Evolutionary conservation across 2,329 filamentous ascomycete species (phyloP).

Genomic region (Fusarium virguliforme): DNA sequence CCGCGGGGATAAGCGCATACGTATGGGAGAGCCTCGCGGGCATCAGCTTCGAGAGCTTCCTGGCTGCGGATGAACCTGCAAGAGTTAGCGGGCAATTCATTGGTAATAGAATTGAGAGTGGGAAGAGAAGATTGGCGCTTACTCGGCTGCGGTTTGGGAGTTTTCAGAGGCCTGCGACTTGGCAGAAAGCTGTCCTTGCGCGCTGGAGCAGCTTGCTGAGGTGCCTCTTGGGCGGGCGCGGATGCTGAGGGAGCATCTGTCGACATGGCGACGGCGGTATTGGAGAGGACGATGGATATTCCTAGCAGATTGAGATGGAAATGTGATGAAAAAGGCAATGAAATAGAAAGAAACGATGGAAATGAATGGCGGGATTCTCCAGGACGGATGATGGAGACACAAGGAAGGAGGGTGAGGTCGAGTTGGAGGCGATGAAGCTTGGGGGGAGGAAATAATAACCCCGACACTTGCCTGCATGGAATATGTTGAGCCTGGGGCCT

Average conservation of each 20-base stretch:
- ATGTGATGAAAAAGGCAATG: neutral
- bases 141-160: constrained; percentile 83
- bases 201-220: constrained; percentile 47
- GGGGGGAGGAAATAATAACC: constrained; percentile 37
- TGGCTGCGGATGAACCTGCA: constrained; percentile 88
- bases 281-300: neutral
- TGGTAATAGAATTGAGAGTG: neutral
- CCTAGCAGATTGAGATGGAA: neutral
- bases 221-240: constrained; percentile 42
- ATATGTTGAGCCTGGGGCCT: neutral
- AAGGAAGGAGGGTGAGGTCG: constrained; percentile 8
- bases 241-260: constrained; percentile 58
- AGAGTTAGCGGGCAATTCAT: constrained; percentile 6
- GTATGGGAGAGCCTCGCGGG: constrained; percentile 94
- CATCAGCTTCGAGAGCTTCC: constrained; percentile 92
- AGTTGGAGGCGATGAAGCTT: constrained; percentile 23
- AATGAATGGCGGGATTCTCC: constrained; percentile 5
- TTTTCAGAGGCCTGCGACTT: constrained; percentile 70
- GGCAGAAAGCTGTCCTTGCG: constrained; percentile 74
- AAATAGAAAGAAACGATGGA: neutral
- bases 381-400: constrained; percentile 30
- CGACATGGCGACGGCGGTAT: constrained; percentile 51
- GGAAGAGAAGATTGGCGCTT: constrained; percentile 39
- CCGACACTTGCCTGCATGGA: neutral
- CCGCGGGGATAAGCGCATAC: constrained; percentile 65